Conservation (phyloP, 2,329 filamentous ascomycete species). For the Calonectria pteridis region DNA sequence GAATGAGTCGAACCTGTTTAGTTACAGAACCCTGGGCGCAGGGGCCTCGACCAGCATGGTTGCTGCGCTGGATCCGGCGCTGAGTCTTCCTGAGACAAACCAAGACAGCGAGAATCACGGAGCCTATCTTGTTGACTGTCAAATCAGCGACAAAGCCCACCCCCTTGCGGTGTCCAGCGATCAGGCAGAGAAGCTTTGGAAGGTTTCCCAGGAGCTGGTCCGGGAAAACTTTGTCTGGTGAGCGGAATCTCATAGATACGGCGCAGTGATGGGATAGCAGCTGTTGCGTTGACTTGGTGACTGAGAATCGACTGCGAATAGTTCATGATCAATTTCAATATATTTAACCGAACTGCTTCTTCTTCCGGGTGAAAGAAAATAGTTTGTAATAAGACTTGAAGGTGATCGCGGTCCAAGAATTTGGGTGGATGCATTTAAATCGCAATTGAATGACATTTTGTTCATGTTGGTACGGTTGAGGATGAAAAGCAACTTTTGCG, state of each 20-base stretch:
- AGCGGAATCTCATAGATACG: neutral
- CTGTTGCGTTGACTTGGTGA: neutral
- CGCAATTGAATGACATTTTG: neutral
- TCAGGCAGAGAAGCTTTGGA: conserved; percentile 51
- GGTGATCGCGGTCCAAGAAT: neutral
- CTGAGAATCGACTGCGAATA: neutral
- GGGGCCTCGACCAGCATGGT: conserved; percentile 48
- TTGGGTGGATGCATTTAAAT: neutral
- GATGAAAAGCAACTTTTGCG: too few species aligned
- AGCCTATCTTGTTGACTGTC: conserved; percentile 46
- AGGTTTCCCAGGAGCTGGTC: conserved; percentile 48
- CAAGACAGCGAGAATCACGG: conserved; percentile 45
- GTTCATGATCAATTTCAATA: neutral
- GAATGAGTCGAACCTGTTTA: conserved; percentile 15
- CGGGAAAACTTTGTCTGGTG: conserved; percentile 6
- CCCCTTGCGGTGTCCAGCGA: conserved; percentile 37
- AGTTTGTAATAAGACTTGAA: neutral
- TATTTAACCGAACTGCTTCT: neutral
- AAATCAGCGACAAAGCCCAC: conserved; percentile 32
- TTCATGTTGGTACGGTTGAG: neutral
- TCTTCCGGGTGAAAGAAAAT: neutral
- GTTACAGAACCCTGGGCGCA: conserved; percentile 45
- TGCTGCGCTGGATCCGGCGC: conserved; percentile 49
- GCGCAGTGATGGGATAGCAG: neutral
- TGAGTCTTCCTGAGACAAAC: conserved; percentile 26